Evolutionary conservation across 805 yeast genomes (phyloP).

Genomic region (Diddensiella transvaalensis): DNA sequence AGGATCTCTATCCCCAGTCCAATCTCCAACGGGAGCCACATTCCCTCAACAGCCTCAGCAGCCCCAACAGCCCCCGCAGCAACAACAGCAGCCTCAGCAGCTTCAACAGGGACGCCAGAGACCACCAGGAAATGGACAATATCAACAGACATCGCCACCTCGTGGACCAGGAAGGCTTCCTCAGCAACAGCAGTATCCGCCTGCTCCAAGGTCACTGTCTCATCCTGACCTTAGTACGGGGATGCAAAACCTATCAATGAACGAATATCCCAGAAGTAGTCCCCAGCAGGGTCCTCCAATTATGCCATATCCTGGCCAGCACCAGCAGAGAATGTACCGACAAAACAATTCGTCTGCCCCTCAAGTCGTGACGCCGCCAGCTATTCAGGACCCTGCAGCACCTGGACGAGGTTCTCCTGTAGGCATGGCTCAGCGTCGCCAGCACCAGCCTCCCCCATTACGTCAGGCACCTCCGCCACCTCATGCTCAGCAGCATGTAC

Average conservation of each 20-base stretch:
- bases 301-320: slow-evolving; percentile 6
- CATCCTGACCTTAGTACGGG: slow-evolving; percentile 16
- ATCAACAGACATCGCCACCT: slow-evolving; percentile 5
- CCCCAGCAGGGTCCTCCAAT: slow-evolving; percentile 10
- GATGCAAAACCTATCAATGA: slow-evolving; percentile 11
- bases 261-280: slow-evolving; percentile 1
- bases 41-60: not conserved
- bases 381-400: slow-evolving; percentile 3
- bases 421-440: slow-evolving; percentile 13
- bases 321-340: not conserved
- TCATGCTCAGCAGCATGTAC: not conserved
- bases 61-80: slow-evolving; percentile 6
- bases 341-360: not conserved
- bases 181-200: not conserved
- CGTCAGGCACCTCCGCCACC: slow-evolving; percentile 2
- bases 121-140: slow-evolving; percentile 9
- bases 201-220: slow-evolving; percentile 3
- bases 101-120: not conserved
- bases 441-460: slow-evolving; percentile 13
- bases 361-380: slow-evolving; percentile 10
- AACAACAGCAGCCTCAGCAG: slow-evolving; percentile 10
- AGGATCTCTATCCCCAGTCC: slow-evolving; percentile 5
- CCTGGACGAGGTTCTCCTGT: slow-evolving; percentile 16
- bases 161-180: not conserved
- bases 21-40: slow-evolving; percentile 1